Percentiles rank a stretch among this genome's conserved stretches.
These are phyloP conservation scores for Cordyceps militaris DNA, from an alignment of 2,329 filamentous ascomycete genomes.

Conservation along the genomic window DNA sequence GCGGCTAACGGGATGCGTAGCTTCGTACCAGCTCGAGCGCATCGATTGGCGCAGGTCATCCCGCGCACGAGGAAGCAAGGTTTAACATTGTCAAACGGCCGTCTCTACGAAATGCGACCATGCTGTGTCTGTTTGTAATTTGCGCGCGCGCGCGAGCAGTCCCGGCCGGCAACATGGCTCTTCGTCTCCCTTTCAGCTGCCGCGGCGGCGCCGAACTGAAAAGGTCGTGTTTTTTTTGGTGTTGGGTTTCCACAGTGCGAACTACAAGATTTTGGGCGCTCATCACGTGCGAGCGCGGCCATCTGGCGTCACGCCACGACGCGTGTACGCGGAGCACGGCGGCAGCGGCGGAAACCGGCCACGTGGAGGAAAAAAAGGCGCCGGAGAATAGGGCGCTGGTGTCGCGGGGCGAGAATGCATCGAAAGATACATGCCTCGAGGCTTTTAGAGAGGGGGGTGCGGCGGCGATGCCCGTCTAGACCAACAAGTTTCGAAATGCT, in stretches of 20 bases:
- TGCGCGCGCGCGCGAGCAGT: neutral
- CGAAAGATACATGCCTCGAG: too few relatives aligned
- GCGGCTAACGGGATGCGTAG: neutral
- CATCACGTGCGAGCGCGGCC: neutral
- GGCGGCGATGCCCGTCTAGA: neutral
- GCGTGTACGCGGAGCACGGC: neutral
- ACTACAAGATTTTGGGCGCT: neutral
- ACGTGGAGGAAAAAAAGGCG: neutral
- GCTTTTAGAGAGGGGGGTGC: neutral
- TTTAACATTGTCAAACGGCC: neutral
- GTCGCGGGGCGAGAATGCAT: neutral
- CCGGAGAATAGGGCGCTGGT: neutral
- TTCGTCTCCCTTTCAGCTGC: neutral
- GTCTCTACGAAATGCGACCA: neutral
- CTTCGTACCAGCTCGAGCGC: neutral
- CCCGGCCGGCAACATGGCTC: neutral
- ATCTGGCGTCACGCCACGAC: slow-evolving; percentile 2
- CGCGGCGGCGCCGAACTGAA: neutral
- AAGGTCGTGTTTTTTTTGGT: too few relatives aligned
- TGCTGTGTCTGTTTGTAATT: neutral
- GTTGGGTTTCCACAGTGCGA: slow-evolving; percentile 11
- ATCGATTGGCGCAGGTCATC: slow-evolving; percentile 3
- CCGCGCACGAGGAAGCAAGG: neutral
- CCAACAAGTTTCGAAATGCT: neutral
- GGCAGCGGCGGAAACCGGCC: neutral